Evolutionary conservation across 2,329 filamentous ascomycete species (phyloP), one percentile per base, ranked within the genome.

Genomic region (Bimuria novae-zelandiae): DNA sequence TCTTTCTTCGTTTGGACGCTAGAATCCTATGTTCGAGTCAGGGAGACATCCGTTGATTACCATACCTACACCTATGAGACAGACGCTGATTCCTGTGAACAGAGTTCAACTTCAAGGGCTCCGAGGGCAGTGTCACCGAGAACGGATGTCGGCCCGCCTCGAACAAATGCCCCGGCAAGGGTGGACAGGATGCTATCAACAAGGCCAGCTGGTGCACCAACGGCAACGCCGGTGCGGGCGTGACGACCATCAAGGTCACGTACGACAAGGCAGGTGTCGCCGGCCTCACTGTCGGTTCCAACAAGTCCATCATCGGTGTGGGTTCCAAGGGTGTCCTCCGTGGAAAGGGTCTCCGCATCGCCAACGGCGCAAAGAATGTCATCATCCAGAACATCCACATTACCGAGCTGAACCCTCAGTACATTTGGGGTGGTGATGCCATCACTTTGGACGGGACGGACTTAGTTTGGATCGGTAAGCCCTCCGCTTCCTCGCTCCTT

Each of bases 151-250:
- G 83, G 14, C 84, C 84, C 21, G 70, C 67, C 60, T 69, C 69
- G 12, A 73, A 69, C 53, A 67, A 43, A 16, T 67, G 65, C 51
- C 84, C 79, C 73, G 83, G 81, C 32, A 83, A 81, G 22, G 78
- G 67, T 10, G 84, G 84, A 72, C 84, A 87, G 75, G 61, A 79
- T 36, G 81, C 84, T 57, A 85, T 87, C 68, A 75, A 83, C 74
- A 73, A 84, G 65, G 64, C 77, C 64, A 84, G 82, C 80, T 87
- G 84, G 70, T 70, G 65, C 46, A 74, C 68, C 50, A 85, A 85
- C 75, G 83, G 86, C 69, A 75, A 86, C 71, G 74, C 81, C 48
- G 74, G 76, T 30, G 80, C 82, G 1, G 76, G 80, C 27, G 76
- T 75, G 41, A 76, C 76, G 36, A 73, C 73, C 7, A 79, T 72